Evolutionary conservation across 192 early-diverging fungal genomes (phyloP), one percentile per base, ranked within the genome.

Genomic region (Chytriomyces hyalinus): DNA sequence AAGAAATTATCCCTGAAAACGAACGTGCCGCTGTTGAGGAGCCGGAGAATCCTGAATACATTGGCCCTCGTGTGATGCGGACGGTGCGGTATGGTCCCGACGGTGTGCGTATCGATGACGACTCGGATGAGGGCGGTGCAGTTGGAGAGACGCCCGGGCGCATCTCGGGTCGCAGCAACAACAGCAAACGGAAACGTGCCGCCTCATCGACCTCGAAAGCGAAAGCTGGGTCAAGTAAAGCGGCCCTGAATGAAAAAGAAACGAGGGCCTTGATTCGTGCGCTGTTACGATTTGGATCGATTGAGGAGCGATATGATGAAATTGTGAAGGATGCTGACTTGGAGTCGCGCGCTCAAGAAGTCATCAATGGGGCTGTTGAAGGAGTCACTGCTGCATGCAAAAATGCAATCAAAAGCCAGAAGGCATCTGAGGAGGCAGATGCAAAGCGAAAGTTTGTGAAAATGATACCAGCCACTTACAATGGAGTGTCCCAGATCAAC

Each of bases 1-100:
- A 99, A 48, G 95, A 96, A 0, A 95, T 99, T 69, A 96, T 99
- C 64, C 97, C 97, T 20, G 89, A 93, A 66, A 88, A 88, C 7
- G 96, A 97, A 70, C 89, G 94, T 22, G 85, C 90, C 66, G 80
- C 89, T 46, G 86, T 89, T 73, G 85, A 87, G n/a, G 94, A 95
- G 75, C 90, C 88, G 50, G 85, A 90, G 78, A 59, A 22, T 20
- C 17, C 20, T 15, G 70, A 74, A 22, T 65, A 74, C 24, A 26
- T 79, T 43, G 78, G 78, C 6, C 78, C 78, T 8, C 78, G 78
- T 36, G 70, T 73, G 6, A 64, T 72, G 71, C 20, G 67, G 22
- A 57, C 67, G 61, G 73, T 76, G 10, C 71, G 71, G 0, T 79
- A 70, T 68, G 80, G 75, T 22, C 61, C 82, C 79, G 63, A 78